phyloP scores from a whole-genome alignment of 495 filamentous ascomycete species.

The Aspergillus sclerotiicarbonarius region DNA sequence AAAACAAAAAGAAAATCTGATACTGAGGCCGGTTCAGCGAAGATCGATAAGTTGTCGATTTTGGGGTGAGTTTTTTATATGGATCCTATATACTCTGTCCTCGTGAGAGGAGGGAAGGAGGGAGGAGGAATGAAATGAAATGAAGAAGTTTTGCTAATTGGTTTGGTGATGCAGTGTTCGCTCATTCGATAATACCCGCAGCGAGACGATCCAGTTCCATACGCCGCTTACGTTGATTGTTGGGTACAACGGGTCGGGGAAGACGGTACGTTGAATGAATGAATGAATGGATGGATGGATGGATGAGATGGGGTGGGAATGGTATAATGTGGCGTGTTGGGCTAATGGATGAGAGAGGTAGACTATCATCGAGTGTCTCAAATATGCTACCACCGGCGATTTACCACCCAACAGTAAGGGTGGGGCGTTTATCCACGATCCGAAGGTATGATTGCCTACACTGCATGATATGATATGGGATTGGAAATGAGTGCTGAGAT shows the following conservation, averaged over 20 bases:
- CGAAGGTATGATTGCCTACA: slow-evolving; percentile 54
- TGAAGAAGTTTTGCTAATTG: too few species aligned
- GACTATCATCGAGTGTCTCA: slow-evolving; percentile 98
- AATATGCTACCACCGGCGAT: slow-evolving; percentile 94
- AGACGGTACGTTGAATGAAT: slow-evolving; percentile 56
- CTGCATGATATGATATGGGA: background rate
- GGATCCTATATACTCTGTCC: background rate
- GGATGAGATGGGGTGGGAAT: too few species aligned
- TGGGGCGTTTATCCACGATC: slow-evolving; percentile 95
- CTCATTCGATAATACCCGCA: slow-evolving; percentile 77
- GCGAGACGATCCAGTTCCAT: slow-evolving; percentile 84
- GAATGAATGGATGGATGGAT: background rate
- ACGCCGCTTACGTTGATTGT: slow-evolving; percentile 93
- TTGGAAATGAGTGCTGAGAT: slow-evolving; percentile 6
- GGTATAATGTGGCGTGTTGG: background rate
- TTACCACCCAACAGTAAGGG: slow-evolving; percentile 91
- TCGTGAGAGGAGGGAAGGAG: too few species aligned
- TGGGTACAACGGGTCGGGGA: slow-evolving; percentile 94
- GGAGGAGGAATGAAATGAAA: background rate
- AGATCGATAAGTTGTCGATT: slow-evolving; percentile 87
- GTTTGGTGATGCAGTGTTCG: slow-evolving; percentile 68
- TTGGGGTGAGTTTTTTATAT: slow-evolving; percentile 59
- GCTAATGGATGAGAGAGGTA: slow-evolving; percentile 20
- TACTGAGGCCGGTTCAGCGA: slow-evolving; percentile 40
- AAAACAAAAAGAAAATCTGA: background rate